Conservation (phyloP, 805 yeast species). For the Pichia ethanolica region DNA sequence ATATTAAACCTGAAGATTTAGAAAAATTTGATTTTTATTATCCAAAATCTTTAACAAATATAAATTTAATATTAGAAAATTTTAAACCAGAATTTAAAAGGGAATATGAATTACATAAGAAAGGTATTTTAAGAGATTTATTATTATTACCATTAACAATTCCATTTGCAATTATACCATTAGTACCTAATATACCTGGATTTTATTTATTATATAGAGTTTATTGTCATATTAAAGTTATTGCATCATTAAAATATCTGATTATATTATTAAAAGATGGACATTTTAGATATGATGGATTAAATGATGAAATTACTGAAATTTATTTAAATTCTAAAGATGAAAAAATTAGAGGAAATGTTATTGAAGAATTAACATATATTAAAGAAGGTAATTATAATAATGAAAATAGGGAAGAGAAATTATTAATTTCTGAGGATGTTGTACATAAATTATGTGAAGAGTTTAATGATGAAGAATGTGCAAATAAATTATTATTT, state of each 20-base stretch:
- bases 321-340: constrained; percentile 21
- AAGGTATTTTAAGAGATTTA: constrained; percentile 45
- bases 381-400: background rate
- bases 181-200: constrained; percentile 90
- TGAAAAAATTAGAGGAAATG: constrained; percentile 12
- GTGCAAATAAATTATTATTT: constrained; percentile 37
- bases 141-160: constrained; percentile 67
- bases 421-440: constrained; percentile 37
- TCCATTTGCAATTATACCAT: constrained; percentile 75
- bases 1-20: constrained; percentile 22
- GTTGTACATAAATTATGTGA: constrained; percentile 39
- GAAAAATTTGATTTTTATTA: constrained; percentile 40
- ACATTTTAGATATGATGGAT: constrained; percentile 31
- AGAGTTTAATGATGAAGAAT: constrained; percentile 37
- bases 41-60: constrained; percentile 34
- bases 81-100: constrained; percentile 34
- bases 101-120: constrained; percentile 47
- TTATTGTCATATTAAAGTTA: constrained; percentile 79
- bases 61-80: constrained; percentile 29
- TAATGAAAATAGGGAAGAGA: constrained; percentile 22
- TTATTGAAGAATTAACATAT: constrained; percentile 13
- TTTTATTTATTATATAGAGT: constrained; percentile 74
- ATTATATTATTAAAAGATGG: constrained; percentile 38
- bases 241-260: constrained; percentile 65
- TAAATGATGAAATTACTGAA: constrained; percentile 26